Evolutionary conservation across 2,329 filamentous ascomycete genomes (phyloP).

Genomic region (Pseudogymnoascus sp.): DNA sequence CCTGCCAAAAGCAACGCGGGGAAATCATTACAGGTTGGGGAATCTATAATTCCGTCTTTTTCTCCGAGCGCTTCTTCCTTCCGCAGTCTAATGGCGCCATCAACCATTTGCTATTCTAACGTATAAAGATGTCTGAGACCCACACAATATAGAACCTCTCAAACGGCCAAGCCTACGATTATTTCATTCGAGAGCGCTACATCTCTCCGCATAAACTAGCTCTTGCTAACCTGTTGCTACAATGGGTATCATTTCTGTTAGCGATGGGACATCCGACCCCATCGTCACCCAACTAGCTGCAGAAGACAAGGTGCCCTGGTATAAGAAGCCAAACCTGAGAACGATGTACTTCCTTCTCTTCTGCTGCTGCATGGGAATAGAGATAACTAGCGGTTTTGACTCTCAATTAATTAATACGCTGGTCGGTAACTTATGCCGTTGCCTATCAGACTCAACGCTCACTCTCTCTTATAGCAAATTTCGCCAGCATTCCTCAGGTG

Average conservation of each 20-base stretch:
- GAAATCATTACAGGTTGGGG: background rate
- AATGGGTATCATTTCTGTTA: background rate
- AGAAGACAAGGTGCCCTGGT: constrained; percentile 33
- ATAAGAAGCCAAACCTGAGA: constrained; percentile 32
- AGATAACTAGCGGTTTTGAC: constrained; percentile 47
- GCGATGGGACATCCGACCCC: constrained; percentile 25
- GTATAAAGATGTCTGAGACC: background rate
- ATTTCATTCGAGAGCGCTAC: background rate
- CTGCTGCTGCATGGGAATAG: constrained; percentile 44
- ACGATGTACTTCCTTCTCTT: constrained; percentile 33
- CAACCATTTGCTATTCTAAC: background rate
- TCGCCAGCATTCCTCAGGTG: background rate
- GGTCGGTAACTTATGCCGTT: constrained; percentile 25
- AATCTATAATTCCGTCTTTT: background rate
- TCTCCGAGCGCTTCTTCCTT: background rate
- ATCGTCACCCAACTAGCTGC: constrained; percentile 34
- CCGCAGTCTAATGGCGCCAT: background rate
- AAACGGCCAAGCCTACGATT: background rate
- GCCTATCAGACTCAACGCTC: background rate
- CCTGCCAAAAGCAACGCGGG: background rate
- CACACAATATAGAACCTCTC: background rate
- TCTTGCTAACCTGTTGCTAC: background rate
- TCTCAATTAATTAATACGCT: constrained; percentile 40
- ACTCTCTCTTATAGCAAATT: background rate
- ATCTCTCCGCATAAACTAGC: background rate